Conservation (phyloP, 139 green algal genomes). For the Nannochloris sp. region DNA sequence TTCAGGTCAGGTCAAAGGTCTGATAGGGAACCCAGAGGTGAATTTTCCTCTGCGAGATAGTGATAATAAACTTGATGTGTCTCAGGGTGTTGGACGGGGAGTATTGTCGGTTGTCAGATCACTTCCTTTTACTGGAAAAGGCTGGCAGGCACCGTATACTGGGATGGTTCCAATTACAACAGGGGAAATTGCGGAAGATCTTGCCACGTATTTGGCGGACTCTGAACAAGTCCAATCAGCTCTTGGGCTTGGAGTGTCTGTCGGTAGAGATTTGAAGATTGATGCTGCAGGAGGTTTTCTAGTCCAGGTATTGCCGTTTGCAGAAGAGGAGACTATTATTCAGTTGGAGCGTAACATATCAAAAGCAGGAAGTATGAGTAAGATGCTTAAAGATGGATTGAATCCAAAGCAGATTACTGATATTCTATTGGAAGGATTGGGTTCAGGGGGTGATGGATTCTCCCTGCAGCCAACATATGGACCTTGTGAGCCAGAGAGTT, state of each 20-base stretch:
- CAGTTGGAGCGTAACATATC: slow-evolving; percentile 70
- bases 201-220: slow-evolving; percentile 76
- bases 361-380: slow-evolving; percentile 42
- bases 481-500: slow-evolving; percentile 52
- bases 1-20: slow-evolving; percentile 57
- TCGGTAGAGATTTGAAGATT: slow-evolving; percentile 53
- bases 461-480: slow-evolving; percentile 58
- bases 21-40: slow-evolving; percentile 52
- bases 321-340: slow-evolving; percentile 71
- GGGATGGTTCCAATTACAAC: slow-evolving; percentile 55
- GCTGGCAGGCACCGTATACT: slow-evolving; percentile 42
- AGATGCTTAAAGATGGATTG: slow-evolving; percentile 53
- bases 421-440: slow-evolving; percentile 56
- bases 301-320: slow-evolving; percentile 81
- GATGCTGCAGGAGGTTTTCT: slow-evolving; percentile 73
- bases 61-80: slow-evolving; percentile 80
- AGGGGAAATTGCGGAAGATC: slow-evolving; percentile 80
- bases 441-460: slow-evolving; percentile 29
- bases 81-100: slow-evolving; percentile 53
- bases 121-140: slow-evolving; percentile 16
- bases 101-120: slow-evolving; percentile 71
- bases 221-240: slow-evolving; percentile 71
- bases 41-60: slow-evolving; percentile 61
- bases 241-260: slow-evolving; percentile 69
- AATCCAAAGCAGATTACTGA: slow-evolving; percentile 49